These are phyloP conservation scores for Aureobasidium lini DNA, from an alignment of 2,329 filamentous ascomycete genomes.

Conservation along the genomic window DNA sequence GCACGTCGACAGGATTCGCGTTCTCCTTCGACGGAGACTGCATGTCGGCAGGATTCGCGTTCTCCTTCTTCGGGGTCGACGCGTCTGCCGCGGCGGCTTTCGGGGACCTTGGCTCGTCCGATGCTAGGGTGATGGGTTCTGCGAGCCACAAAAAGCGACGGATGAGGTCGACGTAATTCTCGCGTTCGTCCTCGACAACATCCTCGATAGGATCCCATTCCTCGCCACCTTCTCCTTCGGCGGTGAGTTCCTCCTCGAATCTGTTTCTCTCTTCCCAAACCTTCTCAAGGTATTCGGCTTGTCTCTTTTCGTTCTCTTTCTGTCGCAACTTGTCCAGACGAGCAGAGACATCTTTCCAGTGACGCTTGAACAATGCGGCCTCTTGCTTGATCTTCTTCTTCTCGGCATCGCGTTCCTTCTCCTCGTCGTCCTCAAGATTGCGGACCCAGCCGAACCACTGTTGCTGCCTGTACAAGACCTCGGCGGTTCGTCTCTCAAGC, in stretches of 20 bases:
- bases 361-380: conserved; percentile 40
- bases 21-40: neutral
- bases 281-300: conserved; percentile 39
- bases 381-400: conserved; percentile 44
- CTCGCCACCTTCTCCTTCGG: conserved; percentile 28
- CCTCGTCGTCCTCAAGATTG: conserved; percentile 41
- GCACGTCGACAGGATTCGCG: neutral
- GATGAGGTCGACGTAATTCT: conserved; percentile 39
- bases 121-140: conserved; percentile 33
- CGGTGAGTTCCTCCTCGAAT: conserved; percentile 22
- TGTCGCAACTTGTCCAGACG: conserved; percentile 28
- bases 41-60: neutral
- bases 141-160: conserved; percentile 44
- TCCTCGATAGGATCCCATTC: conserved; percentile 45
- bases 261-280: conserved; percentile 35
- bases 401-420: conserved; percentile 40
- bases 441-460: conserved; percentile 34
- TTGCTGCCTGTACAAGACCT: conserved; percentile 39
- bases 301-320: conserved; percentile 36
- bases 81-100: neutral
- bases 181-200: conserved; percentile 38
- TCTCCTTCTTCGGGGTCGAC: neutral
- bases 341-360: conserved; percentile 38
- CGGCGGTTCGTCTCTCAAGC: conserved; percentile 35
- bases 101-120: neutral